These are phyloP conservation scores for Limnomonas spitsbergensis DNA, from an alignment of 139 green algal species.

Conservation along the genomic window DNA sequence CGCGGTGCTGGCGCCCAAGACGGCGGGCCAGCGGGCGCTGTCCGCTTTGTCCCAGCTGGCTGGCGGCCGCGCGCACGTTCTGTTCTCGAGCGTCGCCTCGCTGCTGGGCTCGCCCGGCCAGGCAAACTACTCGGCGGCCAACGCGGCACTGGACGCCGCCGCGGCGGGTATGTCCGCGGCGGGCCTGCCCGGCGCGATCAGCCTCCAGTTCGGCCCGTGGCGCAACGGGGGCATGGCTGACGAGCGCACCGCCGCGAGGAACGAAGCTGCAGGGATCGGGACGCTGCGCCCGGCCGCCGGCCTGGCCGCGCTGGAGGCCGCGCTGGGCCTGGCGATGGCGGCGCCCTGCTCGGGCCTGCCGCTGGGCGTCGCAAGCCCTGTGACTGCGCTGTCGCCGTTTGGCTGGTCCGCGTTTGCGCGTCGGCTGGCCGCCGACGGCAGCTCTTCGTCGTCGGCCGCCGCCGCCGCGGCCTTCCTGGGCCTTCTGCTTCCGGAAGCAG, in stretches of 20 bases:
- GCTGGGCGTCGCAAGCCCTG: neutral
- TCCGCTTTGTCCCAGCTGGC: neutral
- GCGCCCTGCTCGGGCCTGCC: neutral
- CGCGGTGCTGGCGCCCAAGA: slow-evolving; percentile 17
- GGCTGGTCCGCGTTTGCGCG: slow-evolving; percentile 34
- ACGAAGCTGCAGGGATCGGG: slow-evolving; percentile 56
- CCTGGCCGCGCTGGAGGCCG: slow-evolving; percentile 45
- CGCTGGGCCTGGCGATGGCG: slow-evolving; percentile 9
- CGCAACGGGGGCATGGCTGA: slow-evolving; percentile 53
- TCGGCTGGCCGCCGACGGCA: neutral
- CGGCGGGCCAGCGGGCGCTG: neutral
- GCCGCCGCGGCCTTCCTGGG: neutral
- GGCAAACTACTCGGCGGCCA: slow-evolving; percentile 75
- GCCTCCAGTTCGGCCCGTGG: slow-evolving; percentile 75
- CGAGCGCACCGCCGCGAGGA: slow-evolving; percentile 43
- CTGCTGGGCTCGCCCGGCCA: slow-evolving; percentile 80
- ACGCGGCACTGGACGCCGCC: slow-evolving; percentile 62
- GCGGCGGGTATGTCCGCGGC: neutral
- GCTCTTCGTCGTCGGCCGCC: neutral
- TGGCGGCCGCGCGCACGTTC: slow-evolving; percentile 28
- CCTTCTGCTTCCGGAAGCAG: neutral
- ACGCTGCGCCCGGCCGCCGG: slow-evolving; percentile 43
- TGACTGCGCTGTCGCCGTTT: slow-evolving; percentile 45
- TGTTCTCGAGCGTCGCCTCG: slow-evolving; percentile 78
- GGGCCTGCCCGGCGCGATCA: slow-evolving; percentile 31